Conservation (phyloP, 495 filamentous ascomycete genomes). For the Lepidopterella palustris region DNA sequence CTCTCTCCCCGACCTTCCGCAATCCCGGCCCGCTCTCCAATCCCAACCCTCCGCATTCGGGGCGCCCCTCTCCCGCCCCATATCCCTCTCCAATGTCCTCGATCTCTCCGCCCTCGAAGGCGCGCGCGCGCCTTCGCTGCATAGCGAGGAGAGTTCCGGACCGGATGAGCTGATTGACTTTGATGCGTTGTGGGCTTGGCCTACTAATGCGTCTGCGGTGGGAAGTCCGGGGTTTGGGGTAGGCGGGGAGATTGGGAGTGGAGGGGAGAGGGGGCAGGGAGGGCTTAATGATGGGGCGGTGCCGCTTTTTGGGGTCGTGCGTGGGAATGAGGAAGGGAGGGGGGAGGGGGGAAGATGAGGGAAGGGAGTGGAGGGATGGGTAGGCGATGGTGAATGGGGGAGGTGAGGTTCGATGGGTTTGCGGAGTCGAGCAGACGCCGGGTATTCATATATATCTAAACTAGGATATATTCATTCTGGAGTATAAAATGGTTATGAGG, state of each 20-base stretch:
- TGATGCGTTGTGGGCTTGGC: constrained; percentile 50
- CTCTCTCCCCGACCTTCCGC: not conserved
- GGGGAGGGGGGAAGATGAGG: not conserved
- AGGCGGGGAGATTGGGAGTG: constrained; percentile 1
- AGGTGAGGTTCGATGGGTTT: no score
- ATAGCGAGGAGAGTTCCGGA: constrained; percentile 32
- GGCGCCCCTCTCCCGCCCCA: constrained; percentile 8
- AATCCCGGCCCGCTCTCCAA: not conserved
- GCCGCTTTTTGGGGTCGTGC: constrained; percentile 23
- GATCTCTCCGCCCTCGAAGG: constrained; percentile 44
- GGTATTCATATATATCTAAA: no score
- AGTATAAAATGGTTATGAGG: no score
- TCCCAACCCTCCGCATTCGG: not conserved
- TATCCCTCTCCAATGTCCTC: constrained; percentile 43
- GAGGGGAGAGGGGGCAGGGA: constrained; percentile 10
- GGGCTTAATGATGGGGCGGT: constrained; percentile 20
- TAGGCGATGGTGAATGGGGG: not conserved
- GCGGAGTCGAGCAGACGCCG: no score
- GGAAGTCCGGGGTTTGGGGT: constrained; percentile 15
- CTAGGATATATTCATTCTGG: no score
- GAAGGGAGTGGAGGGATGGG: not conserved
- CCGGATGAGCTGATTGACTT: constrained; percentile 50
- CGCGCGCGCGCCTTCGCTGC: constrained; percentile 5
- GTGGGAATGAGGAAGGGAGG: not conserved
- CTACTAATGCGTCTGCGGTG: constrained; percentile 23